These are phyloP conservation scores for Trametes elegans DNA, from an alignment of 768 basidiomycete genomes.

Conservation along the genomic window DNA sequence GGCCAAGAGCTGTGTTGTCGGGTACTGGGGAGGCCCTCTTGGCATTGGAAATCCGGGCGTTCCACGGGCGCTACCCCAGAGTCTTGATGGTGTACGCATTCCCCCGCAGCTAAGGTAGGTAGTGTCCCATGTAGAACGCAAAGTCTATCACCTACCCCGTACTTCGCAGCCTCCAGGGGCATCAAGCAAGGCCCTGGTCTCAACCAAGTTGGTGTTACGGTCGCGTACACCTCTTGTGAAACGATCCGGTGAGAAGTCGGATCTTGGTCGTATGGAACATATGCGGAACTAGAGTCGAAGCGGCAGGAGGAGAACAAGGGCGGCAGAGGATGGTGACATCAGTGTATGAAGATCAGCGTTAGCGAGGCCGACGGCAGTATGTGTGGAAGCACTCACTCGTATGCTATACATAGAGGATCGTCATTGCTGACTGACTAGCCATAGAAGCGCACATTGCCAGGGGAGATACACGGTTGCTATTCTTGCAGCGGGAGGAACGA, in stretches of 20 bases:
- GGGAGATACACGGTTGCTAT: no score
- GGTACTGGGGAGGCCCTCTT: background rate
- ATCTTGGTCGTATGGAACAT: no score
- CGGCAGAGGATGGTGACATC: no score
- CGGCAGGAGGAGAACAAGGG: no score
- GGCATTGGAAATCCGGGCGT: background rate
- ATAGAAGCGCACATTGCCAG: no score
- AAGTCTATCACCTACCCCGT: conserved; percentile 10
- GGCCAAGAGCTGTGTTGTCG: background rate
- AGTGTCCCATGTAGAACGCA: background rate
- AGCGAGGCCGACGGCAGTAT: background rate
- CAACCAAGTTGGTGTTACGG: no score
- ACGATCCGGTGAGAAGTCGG: no score
- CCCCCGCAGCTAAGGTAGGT: no score
- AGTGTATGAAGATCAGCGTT: background rate
- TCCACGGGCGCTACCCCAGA: background rate
- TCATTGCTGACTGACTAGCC: background rate
- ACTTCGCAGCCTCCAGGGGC: background rate
- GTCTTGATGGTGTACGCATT: no score
- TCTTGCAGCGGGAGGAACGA: no score
- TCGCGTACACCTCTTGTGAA: no score
- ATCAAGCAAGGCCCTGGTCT: no score
- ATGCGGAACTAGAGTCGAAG: background rate
- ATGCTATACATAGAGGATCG: background rate
- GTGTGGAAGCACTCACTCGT: background rate